phyloP scores from a whole-genome alignment of 2,329 filamentous ascomycete genomes.

The Ascochyta viciae-villosae region DNA sequence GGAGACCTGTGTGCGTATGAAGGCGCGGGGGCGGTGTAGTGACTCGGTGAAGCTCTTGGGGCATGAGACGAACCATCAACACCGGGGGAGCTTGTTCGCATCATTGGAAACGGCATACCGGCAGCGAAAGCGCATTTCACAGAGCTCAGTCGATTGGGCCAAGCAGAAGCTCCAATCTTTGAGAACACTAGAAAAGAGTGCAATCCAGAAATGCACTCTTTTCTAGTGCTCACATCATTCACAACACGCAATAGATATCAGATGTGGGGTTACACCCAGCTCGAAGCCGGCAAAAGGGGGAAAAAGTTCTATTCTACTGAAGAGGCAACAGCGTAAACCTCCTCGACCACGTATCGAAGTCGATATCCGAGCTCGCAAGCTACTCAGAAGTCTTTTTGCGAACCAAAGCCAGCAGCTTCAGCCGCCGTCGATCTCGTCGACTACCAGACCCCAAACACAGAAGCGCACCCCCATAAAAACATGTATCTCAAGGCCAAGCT shows the following conservation, averaged over 20 bases:
- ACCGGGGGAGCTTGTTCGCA: background rate
- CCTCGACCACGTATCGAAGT: background rate
- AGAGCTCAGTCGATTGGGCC: no score
- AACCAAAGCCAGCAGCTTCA: background rate
- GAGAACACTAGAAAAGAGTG: no score
- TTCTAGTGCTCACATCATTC: background rate
- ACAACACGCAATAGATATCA: background rate
- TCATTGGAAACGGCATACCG: no score
- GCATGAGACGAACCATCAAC: background rate
- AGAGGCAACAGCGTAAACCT: background rate
- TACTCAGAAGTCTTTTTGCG: background rate
- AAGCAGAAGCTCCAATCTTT: no score
- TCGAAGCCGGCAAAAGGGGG: background rate
- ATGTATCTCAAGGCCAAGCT: background rate
- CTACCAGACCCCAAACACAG: background rate
- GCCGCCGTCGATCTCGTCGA: background rate
- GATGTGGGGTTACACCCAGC: background rate
- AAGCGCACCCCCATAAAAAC: background rate
- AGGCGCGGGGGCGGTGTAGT: background rate
- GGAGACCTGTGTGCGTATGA: background rate
- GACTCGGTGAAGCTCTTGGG: constrained; percentile 1
- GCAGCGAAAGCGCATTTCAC: background rate
- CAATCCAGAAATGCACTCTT: background rate
- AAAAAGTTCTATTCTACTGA: background rate
- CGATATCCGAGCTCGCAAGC: background rate